Evolutionary conservation across 768 basidiomycete species (phyloP), one percentile per base, ranked within the genome.

Genomic region (Leccinum imitatum): DNA sequence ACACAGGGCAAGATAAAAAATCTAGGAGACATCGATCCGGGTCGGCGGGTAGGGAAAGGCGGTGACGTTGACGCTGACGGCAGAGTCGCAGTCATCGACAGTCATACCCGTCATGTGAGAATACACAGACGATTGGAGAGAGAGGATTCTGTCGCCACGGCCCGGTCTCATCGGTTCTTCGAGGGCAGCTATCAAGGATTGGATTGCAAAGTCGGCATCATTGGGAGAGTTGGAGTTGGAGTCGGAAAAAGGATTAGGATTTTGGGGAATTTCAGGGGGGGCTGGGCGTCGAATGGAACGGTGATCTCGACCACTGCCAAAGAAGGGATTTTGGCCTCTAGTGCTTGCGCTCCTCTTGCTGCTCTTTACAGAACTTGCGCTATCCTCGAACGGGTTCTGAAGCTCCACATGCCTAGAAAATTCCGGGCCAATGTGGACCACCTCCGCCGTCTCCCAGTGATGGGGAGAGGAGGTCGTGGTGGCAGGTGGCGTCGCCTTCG

Each of bases 381-480:
- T 46, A 41, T 75, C 65, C 19, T 69, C 62, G 25, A 75, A 75
- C 44, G 72, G 66, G 54, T 68, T 70, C 33, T 58, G 63, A 33
- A 63, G 67, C 1, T 69, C 59, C 6, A 31, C 41, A 4, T 15
- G 7, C 4, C 64, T 62, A 27, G 56, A 37, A 17, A 23, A 9
- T 14, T 54, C 62, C 1, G 60, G 50, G 48, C 69, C 70, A 2
- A 67, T 54, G 57, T 82, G 75, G 54, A 87, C 63, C 19, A 89
- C 84, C 66, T 88, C 84, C 3, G 87, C 87, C 8, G 84, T 85
- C 70, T 90, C 84, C 88, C 88, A 90, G 51, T 71, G 79, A 73
- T 90, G 88, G 2, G 75, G 69, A 15, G 78, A 73, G 2, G 82
- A 79, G 4, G 73, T 65, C 27, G 72, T 66, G 17, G 78, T 84